Evolutionary conservation across 192 early-diverging fungal species (phyloP).

Genomic region (Coemansia erecta): DNA sequence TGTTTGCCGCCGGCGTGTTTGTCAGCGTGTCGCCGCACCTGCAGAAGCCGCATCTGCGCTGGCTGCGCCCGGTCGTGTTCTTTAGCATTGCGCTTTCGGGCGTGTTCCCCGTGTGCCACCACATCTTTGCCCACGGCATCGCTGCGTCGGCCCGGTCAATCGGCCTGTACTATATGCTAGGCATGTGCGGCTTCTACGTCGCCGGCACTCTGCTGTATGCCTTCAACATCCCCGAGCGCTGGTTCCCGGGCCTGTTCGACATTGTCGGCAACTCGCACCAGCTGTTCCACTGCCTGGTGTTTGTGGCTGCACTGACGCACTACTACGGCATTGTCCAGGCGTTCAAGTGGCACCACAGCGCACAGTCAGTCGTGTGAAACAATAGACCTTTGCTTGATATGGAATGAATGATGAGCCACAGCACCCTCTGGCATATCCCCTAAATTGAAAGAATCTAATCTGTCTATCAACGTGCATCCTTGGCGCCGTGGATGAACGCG

Average conservation of each 20-base stretch:
- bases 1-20: slow-evolving; percentile 67
- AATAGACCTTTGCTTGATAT: too few species aligned
- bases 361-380: slow-evolving; percentile 32
- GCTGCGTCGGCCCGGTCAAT: slow-evolving; percentile 56
- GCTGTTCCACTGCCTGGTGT: slow-evolving; percentile 86
- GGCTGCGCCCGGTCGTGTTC: slow-evolving; percentile 78
- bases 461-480: background rate
- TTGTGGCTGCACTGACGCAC: slow-evolving; percentile 75
- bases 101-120: slow-evolving; percentile 74
- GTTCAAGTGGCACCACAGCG: slow-evolving; percentile 53
- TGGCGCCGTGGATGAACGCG: slow-evolving; percentile 64
- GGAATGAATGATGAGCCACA: too few species aligned
- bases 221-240: slow-evolving; percentile 75
- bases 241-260: slow-evolving; percentile 82
- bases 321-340: slow-evolving; percentile 70
- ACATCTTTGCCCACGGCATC: slow-evolving; percentile 68
- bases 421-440: too few species aligned
- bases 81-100: slow-evolving; percentile 73
- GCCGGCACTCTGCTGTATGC: slow-evolving; percentile 86
- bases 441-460: background rate
- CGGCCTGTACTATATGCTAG: slow-evolving; percentile 62
- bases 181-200: slow-evolving; percentile 75
- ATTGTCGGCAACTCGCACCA: slow-evolving; percentile 87
- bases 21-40: slow-evolving; percentile 65
- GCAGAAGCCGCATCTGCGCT: slow-evolving; percentile 72